Evolutionary conservation across 139 green algal genomes (phyloP).

Genomic region (Trebouxia sp.): DNA sequence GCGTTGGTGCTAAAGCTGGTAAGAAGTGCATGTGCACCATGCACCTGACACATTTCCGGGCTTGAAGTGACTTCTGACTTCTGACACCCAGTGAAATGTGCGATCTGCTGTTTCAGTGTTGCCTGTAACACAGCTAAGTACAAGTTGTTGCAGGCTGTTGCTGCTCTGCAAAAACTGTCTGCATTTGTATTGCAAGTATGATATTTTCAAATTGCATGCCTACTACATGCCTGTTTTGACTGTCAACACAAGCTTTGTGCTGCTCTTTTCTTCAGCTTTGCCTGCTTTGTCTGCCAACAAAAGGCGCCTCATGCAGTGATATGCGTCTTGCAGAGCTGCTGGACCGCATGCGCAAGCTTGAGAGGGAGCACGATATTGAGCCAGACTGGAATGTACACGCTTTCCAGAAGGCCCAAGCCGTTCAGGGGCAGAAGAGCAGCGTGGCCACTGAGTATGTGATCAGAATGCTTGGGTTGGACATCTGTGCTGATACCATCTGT

Average conservation of each 20-base stretch:
- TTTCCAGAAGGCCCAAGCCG: constrained; percentile 35
- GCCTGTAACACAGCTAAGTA: too few species aligned
- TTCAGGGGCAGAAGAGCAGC: constrained; percentile 36
- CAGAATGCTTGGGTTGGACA: constrained; percentile 54
- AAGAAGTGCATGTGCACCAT: background rate
- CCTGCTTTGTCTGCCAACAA: background rate
- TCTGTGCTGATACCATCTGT: constrained; percentile 58
- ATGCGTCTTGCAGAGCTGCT: constrained; percentile 18
- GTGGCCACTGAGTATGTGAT: constrained; percentile 59
- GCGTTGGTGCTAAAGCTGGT: constrained; percentile 31
- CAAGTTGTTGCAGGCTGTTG: too few species aligned
- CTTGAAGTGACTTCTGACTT: too few species aligned
- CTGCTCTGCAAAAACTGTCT: too few species aligned
- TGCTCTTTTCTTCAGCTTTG: too few species aligned
- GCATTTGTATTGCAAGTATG: too few species aligned
- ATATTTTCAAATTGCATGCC: background rate
- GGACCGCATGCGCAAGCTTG: constrained; percentile 30
- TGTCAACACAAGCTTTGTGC: background rate
- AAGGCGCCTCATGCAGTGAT: background rate
- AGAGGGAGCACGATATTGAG: constrained; percentile 43
- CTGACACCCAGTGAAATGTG: too few species aligned
- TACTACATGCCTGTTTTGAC: background rate
- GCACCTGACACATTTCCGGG: background rate
- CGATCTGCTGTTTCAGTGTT: too few species aligned
- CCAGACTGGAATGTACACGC: constrained; percentile 45